Conservation (phyloP, 352 stramenopile genomes). For the Globisporangium okanoganense region DNA sequence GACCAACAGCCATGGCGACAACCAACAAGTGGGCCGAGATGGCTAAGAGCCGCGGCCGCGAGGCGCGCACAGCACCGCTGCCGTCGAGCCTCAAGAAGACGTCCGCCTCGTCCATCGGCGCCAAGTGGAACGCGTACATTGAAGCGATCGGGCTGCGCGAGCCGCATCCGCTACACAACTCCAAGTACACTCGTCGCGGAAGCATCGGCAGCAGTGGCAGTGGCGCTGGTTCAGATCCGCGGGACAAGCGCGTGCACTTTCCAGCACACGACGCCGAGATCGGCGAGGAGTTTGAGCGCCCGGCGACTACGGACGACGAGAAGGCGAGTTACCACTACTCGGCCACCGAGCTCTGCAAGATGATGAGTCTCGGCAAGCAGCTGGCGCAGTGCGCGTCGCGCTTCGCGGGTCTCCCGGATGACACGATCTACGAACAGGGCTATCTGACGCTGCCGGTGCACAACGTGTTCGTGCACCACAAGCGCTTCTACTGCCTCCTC, state of each 20-base stretch:
- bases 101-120: slow-evolving; percentile 22
- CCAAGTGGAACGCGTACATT: slow-evolving; percentile 56
- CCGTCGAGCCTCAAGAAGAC: slow-evolving; percentile 58
- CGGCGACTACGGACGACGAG: slow-evolving; percentile 38
- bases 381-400: slow-evolving; percentile 38
- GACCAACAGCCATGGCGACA: neutral
- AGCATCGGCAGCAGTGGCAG: slow-evolving; percentile 5
- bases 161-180: slow-evolving; percentile 1
- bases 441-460: slow-evolving; percentile 50
- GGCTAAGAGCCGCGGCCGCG: slow-evolving; percentile 5
- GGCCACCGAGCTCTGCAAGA: slow-evolving; percentile 42
- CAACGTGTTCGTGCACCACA: slow-evolving; percentile 55
- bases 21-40: slow-evolving; percentile 3
- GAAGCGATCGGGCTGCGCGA: slow-evolving; percentile 46
- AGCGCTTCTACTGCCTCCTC: slow-evolving; percentile 67
- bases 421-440: slow-evolving; percentile 69
- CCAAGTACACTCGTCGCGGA: neutral
- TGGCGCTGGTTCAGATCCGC: slow-evolving; percentile 11
- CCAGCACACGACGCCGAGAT: slow-evolving; percentile 21
- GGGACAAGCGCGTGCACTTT: slow-evolving; percentile 50
- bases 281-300: slow-evolving; percentile 35
- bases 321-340: slow-evolving; percentile 59
- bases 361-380: slow-evolving; percentile 50
- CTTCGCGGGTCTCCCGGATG: slow-evolving; percentile 40
- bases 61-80: slow-evolving; percentile 17